Conservation (phyloP, 345 rosid genomes). For the Stellera chamaejasme region DNA sequence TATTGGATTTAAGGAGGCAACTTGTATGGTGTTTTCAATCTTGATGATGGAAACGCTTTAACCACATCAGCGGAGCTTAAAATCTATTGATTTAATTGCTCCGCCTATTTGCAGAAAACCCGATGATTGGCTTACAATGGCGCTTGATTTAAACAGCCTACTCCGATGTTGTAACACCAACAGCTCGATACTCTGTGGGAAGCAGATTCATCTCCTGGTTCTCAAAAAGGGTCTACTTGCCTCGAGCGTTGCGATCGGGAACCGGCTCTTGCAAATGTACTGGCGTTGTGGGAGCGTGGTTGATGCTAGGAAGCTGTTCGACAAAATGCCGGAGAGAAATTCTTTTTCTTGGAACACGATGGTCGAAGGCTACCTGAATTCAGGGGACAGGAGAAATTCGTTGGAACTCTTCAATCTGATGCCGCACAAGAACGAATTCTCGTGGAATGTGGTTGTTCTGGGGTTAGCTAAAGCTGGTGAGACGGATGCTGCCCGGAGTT, state of each 20-base stretch:
- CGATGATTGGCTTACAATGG: slow-evolving; percentile 3
- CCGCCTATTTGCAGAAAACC: no score
- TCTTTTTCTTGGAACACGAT: slow-evolving; percentile 66
- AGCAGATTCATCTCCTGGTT: slow-evolving; percentile 43
- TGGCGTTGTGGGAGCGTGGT: slow-evolving; percentile 25
- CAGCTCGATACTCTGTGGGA: slow-evolving; percentile 30
- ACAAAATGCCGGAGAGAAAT: slow-evolving; percentile 61
- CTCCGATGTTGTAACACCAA: slow-evolving; percentile 32
- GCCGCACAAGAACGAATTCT: slow-evolving; percentile 46
- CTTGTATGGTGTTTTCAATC: no score
- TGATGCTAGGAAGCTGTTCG: slow-evolving; percentile 45
- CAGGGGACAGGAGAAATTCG: slow-evolving; percentile 31
- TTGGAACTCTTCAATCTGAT: slow-evolving; percentile 37
- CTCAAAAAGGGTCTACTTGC: slow-evolving; percentile 48
- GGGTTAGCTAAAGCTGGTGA: slow-evolving; percentile 61
- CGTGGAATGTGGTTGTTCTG: slow-evolving; percentile 66
- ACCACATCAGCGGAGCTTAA: no score
- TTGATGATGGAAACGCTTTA: no score
- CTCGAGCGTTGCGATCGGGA: slow-evolving; percentile 39
- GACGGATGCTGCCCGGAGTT: slow-evolving; percentile 32
- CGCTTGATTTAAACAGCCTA: slow-evolving; percentile 21
- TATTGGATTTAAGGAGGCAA: no score
- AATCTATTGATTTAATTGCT: no score
- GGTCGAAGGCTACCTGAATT: slow-evolving; percentile 57
- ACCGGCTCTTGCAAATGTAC: slow-evolving; percentile 48